Base-by-base conservation (phyloP, 345 rosid species). In the Erodium maritimum region DNA sequence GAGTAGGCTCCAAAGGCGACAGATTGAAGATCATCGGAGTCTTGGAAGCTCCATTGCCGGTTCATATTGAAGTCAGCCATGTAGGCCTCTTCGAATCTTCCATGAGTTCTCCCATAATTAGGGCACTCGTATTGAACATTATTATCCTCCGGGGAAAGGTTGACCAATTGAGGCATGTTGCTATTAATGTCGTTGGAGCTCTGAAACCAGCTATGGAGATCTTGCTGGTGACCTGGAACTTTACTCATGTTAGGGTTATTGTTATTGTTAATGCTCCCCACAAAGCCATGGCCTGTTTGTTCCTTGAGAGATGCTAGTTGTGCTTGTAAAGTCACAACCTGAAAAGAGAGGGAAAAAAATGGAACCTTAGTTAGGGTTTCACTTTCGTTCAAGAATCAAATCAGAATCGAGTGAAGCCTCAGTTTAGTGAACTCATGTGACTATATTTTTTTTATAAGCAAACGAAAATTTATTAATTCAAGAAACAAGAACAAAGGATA, bases 251-350 rank as follows among this genome's bases (percentile, higher is more conserved):
- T 52, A 17, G 21, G 25, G 11, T 45, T 21, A 58, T 21, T 54
- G 21, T 17, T 54, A 19, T 58, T 52, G 46, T 42, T n/a, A n/a
- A n/a, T n/a, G n/a, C n/a, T n/a, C n/a, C n/a, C n/a, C n/a, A n/a
- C n/a, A n/a, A n/a, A n/a, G n/a, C n/a, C 75, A 67, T 85, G 91
- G 53, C 81, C 74, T 50, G 93, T 86, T 71, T 84, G 48, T 67
- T 88, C 91, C 73, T 83, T 85, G 42, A 90, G 82, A 69, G 77
- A 82, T 70, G 91, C 89, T 60, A 90, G 87, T 33, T 90, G 91
- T 63, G 90, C 78, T 60, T 88, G 97, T 61, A 91, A 80, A 82
- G 76, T 85, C 64, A 84, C 86, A 69, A 91, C 91, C 97, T 85
- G 25, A 21, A 16, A n/a, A n/a, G n/a, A n/a, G n/a, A n/a, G n/a